phyloP scores from a whole-genome alignment of 139 green algal species.

The Tetratostichococcus sp. region DNA sequence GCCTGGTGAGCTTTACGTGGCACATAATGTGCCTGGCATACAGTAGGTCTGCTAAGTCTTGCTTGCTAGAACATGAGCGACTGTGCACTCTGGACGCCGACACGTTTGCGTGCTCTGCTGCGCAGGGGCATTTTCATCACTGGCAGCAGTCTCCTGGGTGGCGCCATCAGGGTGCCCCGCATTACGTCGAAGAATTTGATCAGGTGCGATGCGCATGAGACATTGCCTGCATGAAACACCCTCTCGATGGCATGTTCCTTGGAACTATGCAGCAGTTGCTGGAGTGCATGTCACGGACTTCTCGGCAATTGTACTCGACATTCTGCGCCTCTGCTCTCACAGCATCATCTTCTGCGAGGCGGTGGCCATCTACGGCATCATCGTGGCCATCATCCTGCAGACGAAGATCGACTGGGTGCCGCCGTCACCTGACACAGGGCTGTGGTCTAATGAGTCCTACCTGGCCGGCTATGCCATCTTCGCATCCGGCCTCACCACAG shows the following conservation, averaged over 20 bases:
- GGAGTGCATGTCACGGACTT: too few relatives aligned
- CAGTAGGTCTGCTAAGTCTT: too few relatives aligned
- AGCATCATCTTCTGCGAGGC: conserved; percentile 99
- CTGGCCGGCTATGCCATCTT: conserved; percentile 93
- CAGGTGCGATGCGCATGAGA: too few relatives aligned
- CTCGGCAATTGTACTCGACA: too few relatives aligned
- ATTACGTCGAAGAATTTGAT: conserved; percentile 99
- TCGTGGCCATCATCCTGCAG: conserved; percentile 98
- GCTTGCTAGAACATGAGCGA: too few relatives aligned
- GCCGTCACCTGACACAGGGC: conserved; percentile 12
- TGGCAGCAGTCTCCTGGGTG: conserved; percentile 89
- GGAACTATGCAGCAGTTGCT: too few relatives aligned
- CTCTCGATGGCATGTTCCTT: too few relatives aligned
- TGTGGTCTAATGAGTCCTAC: conserved; percentile 24
- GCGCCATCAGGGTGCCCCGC: conserved; percentile 85
- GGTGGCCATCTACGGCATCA: conserved; percentile 98
- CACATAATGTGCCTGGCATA: too few relatives aligned
- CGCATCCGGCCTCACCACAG: conserved; percentile 84
- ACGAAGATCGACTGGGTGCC: conserved; percentile 85
- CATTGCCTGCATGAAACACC: too few relatives aligned
- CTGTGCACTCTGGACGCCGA: too few relatives aligned
- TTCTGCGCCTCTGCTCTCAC: conserved; percentile 5
- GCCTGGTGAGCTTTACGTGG: conserved; percentile 53
- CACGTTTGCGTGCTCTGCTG: too few relatives aligned
- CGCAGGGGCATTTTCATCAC: conserved; percentile 95